Conservation (phyloP, 495 filamentous ascomycete species). For the Neurospora hispaniola region DNA sequence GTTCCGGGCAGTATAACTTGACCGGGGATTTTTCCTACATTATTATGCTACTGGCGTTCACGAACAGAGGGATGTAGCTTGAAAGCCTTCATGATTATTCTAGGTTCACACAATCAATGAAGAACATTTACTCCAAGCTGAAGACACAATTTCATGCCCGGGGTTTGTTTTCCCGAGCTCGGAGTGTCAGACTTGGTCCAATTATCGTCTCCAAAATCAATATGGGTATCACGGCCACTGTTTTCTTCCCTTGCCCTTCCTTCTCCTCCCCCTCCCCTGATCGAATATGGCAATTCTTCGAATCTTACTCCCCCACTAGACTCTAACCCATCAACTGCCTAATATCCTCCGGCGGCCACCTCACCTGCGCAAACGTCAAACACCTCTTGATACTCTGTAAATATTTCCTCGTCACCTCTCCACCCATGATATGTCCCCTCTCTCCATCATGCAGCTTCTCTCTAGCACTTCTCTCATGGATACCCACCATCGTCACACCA, state of each 20-base stretch:
- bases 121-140: neutral
- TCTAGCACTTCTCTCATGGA: constrained; percentile 88
- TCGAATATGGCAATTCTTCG: neutral
- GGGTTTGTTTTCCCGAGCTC: neutral
- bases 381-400: constrained; percentile 97
- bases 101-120: neutral
- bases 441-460: constrained; percentile 92
- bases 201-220: neutral
- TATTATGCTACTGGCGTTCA: neutral
- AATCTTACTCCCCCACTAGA: neutral
- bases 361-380: constrained; percentile 88
- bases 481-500: constrained; percentile 98
- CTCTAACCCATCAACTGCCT: constrained; percentile 90
- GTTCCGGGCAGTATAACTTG: neutral
- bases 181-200: neutral
- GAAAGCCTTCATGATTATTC: neutral
- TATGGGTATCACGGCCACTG: constrained; percentile 6
- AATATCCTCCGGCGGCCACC: constrained; percentile 90
- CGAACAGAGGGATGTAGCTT: neutral
- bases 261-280: neutral
- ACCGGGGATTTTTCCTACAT: neutral
- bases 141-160: neutral
- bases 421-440: constrained; percentile 91
- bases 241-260: neutral
- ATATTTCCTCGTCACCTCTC: constrained; percentile 90